Conservation (phyloP, 768 basidiomycete species). For the Macrolepiota dolichaula region DNA sequence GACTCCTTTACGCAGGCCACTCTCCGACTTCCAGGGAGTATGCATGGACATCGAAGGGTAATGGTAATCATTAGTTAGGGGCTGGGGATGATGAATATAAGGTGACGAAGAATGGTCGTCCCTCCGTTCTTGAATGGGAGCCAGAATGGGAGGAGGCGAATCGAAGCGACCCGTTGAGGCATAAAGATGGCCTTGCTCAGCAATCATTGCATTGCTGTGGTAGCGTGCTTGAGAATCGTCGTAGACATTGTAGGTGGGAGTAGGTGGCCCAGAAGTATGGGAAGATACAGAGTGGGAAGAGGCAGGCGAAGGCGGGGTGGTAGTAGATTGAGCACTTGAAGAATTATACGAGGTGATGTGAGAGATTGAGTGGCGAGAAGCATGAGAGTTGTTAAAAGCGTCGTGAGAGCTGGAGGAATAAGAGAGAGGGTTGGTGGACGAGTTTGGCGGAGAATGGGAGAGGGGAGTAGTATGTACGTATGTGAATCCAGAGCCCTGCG, state of each 20-base stretch:
- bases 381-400: slow-evolving; percentile 26
- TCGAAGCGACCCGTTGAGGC: slow-evolving; percentile 32
- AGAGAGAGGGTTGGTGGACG: slow-evolving; percentile 17
- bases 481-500: slow-evolving; percentile 30
- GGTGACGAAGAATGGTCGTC: slow-evolving; percentile 29
- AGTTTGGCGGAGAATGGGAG: slow-evolving; percentile 22
- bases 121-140: slow-evolving; percentile 50
- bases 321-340: slow-evolving; percentile 29
- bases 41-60: slow-evolving; percentile 36
- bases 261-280: slow-evolving; percentile 39
- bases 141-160: slow-evolving; percentile 53
- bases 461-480: slow-evolving; percentile 36
- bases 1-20: slow-evolving; percentile 37
- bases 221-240: slow-evolving; percentile 41
- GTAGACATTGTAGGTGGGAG: slow-evolving; percentile 44
- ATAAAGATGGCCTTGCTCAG: slow-evolving; percentile 22
- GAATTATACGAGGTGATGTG: slow-evolving; percentile 47
- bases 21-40: slow-evolving; percentile 45
- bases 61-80: slow-evolving; percentile 37
- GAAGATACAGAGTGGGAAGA: slow-evolving; percentile 48
- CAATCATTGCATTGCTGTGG: slow-evolving; percentile 25
- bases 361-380: slow-evolving; percentile 58
- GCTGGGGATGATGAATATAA: slow-evolving; percentile 41
- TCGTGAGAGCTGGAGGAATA: slow-evolving; percentile 29
- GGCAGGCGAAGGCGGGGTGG: slow-evolving; percentile 46